Evolutionary conservation across 768 basidiomycete genomes (phyloP).

Genomic region (Dentipellis sp.): DNA sequence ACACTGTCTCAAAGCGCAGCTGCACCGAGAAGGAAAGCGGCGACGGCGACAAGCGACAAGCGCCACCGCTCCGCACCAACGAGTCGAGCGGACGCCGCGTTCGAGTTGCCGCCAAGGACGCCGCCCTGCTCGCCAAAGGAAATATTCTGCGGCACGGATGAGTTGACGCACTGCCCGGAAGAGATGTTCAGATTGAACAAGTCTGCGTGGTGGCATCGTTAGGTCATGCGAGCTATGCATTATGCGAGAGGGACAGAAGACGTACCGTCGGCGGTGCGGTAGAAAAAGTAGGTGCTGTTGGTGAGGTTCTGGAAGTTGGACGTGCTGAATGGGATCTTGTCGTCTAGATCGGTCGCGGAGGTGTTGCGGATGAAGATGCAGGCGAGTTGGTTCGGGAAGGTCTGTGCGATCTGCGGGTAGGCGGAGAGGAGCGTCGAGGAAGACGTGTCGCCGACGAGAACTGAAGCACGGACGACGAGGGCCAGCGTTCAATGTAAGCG

Average conservation of each 20-base stretch:
- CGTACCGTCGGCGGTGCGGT: conserved; percentile 16
- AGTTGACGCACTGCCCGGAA: conserved; percentile 15
- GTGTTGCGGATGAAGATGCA: conserved; percentile 27
- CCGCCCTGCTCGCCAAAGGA: conserved; percentile 18
- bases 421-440: conserved; percentile 18
- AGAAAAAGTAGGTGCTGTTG: conserved; percentile 22
- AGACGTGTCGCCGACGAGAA: conserved; percentile 17
- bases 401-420: conserved; percentile 17
- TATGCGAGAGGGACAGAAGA: background rate
- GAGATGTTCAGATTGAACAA: conserved; percentile 15
- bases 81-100: background rate
- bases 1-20: background rate
- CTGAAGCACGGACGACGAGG: background rate
- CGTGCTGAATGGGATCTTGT: conserved; percentile 25
- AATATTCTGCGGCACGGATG: conserved; percentile 15
- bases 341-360: conserved; percentile 22
- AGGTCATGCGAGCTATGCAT: background rate
- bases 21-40: background rate
- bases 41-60: background rate
- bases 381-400: conserved; percentile 18
- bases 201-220: conserved; percentile 2
- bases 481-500: no score
- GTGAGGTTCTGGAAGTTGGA: conserved; percentile 21
- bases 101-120: conserved; percentile 6
- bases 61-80: background rate